Percentiles rank a stretch among this genome's conserved stretches.
Conservation (phyloP, 2,329 filamentous ascomycete genomes). For the Trichoderma guizhouense region DNA sequence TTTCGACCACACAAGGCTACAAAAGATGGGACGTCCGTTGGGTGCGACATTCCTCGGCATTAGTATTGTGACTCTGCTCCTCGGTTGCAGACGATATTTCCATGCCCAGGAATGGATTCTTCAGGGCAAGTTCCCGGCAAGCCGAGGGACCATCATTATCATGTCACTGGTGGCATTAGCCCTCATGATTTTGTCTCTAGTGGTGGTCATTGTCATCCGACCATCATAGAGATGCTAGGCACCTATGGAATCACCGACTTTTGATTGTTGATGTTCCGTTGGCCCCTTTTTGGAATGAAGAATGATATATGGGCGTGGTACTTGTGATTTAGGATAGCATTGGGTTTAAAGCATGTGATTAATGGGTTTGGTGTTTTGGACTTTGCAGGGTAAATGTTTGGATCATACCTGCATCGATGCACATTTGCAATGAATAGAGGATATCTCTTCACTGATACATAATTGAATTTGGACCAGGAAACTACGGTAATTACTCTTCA, state of each 20-base stretch:
- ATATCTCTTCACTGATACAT: background rate
- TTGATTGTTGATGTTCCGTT: background rate
- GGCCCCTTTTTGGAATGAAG: background rate
- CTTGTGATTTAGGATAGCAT: background rate
- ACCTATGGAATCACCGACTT: background rate
- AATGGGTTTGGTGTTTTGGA: background rate
- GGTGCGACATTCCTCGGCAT: conserved; percentile 75
- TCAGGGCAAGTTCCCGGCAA: conserved; percentile 74
- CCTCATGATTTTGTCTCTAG: conserved; percentile 58
- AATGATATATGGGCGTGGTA: background rate
- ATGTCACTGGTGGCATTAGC: conserved; percentile 63
- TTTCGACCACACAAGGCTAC: conserved; percentile 44
- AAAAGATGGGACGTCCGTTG: conserved; percentile 67
- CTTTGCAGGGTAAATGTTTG: background rate
- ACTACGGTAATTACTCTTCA: background rate
- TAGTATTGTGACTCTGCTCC: conserved; percentile 68
- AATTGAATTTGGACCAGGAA: background rate
- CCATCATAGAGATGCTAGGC: conserved; percentile 21
- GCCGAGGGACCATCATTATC: conserved; percentile 69
- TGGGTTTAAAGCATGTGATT: background rate
- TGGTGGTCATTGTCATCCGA: conserved; percentile 58
- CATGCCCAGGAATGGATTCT: conserved; percentile 78
- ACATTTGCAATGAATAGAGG: background rate
- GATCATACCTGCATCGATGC: background rate
- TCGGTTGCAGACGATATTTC: conserved; percentile 77